These are phyloP conservation scores for Priceomyces medius DNA, from an alignment of 805 yeast species.

Conservation along the genomic window DNA sequence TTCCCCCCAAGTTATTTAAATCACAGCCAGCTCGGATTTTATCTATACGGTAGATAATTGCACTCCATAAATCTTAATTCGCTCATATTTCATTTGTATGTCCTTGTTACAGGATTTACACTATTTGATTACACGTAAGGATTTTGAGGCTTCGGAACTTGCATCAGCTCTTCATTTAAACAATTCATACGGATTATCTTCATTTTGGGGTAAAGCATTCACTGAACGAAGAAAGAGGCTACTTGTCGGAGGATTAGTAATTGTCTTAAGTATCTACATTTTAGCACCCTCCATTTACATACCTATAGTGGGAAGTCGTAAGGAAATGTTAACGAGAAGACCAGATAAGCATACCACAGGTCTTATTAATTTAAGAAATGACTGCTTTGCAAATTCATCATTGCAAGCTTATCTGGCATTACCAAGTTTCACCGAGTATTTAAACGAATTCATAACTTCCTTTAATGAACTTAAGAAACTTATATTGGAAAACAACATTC, in stretches of 20 bases:
- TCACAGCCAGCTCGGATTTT: too few species aligned
- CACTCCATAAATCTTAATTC: too few species aligned
- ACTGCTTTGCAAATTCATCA: constrained; percentile 90
- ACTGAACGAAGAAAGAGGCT: constrained; percentile 11
- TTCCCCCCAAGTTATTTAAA: too few species aligned
- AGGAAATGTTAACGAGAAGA: constrained; percentile 47
- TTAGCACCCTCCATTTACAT: constrained; percentile 8
- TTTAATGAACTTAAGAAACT: constrained; percentile 23
- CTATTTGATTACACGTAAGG: constrained; percentile 12
- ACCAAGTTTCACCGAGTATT: constrained; percentile 57
- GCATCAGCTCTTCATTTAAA: neutral
- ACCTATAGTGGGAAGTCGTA: neutral
- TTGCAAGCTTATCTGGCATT: constrained; percentile 74
- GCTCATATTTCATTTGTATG: too few species aligned
- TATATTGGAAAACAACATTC: constrained; percentile 17
- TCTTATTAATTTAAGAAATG: constrained; percentile 74
- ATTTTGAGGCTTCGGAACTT: constrained; percentile 3
- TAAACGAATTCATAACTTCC: constrained; percentile 41
- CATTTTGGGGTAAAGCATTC: constrained; percentile 10
- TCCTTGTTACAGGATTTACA: constrained; percentile 14
- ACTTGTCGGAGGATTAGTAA: constrained; percentile 10
- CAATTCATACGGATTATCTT: constrained; percentile 2
- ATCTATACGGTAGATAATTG: too few species aligned
- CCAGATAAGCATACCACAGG: constrained; percentile 81
- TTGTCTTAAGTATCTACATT: constrained; percentile 15